phyloP scores from a whole-genome alignment of 2,329 filamentous ascomycete species.

The Penicillium digitatum region DNA sequence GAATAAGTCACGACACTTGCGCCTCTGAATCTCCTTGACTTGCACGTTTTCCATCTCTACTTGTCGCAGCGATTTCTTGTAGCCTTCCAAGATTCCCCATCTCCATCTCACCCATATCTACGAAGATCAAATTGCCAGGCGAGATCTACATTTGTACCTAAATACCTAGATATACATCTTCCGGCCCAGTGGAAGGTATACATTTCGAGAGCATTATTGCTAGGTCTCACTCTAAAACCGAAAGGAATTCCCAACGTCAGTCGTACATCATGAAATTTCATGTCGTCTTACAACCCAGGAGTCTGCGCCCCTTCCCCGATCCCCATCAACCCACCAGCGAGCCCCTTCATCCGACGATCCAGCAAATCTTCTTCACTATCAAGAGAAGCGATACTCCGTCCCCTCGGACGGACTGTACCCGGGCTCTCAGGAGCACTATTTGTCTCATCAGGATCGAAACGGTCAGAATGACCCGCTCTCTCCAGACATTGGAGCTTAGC shows the following conservation, averaged over 20 bases:
- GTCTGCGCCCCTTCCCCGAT: constrained; percentile 37
- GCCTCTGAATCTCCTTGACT: neutral
- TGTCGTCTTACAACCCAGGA: constrained; percentile 22
- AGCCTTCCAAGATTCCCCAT: no score
- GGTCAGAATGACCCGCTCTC: constrained; percentile 8
- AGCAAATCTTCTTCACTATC: constrained; percentile 56
- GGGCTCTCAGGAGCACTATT: constrained; percentile 23
- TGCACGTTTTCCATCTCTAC: no score
- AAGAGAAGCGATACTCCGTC: constrained; percentile 51
- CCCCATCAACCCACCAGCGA: constrained; percentile 52
- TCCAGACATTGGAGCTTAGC: constrained; percentile 21
- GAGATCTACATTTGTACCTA: neutral
- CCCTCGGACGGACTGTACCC: constrained; percentile 18
- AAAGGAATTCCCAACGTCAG: neutral
- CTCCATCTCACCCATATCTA: neutral
- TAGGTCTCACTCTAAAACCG: neutral
- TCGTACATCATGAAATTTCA: constrained; percentile 8
- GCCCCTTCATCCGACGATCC: constrained; percentile 53
- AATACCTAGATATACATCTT: neutral
- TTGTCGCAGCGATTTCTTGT: neutral
- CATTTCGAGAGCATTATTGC: neutral
- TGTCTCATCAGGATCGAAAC: constrained; percentile 14
- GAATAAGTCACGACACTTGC: constrained; percentile 21
- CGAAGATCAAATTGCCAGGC: neutral
- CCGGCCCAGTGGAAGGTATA: neutral